A percentile compares a stretch with the other conserved stretches of the same genome.
These are phyloP conservation scores for Penicillium paradoxum DNA, from an alignment of 495 filamentous ascomycete species.

Conservation along the genomic window DNA sequence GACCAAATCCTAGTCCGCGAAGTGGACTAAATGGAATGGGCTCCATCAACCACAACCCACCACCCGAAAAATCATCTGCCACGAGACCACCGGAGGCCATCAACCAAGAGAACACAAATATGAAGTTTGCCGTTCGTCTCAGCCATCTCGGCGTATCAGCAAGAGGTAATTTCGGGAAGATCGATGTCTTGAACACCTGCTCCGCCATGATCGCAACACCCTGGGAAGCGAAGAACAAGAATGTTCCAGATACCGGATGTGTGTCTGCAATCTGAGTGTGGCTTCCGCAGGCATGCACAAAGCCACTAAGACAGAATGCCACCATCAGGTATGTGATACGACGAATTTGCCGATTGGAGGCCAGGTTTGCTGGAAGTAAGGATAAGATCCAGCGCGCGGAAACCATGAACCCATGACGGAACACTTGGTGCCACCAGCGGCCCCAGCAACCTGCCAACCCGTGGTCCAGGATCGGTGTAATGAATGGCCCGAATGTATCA, in stretches of 20 bases:
- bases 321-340: constrained; percentile 33
- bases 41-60: constrained; percentile 62
- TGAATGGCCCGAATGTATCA: constrained; percentile 53
- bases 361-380: constrained; percentile 22
- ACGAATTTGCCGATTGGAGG: constrained; percentile 13
- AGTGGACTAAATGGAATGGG: constrained; percentile 62
- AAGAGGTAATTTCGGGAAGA: constrained; percentile 25
- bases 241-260: constrained; percentile 35
- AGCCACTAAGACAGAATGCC: constrained; percentile 55
- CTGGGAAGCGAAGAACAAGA: constrained; percentile 55
- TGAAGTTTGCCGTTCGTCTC: constrained; percentile 45
- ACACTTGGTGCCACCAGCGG: constrained; percentile 85
- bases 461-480: constrained; percentile 51
- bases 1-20: constrained; percentile 48
- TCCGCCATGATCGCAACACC: constrained; percentile 53
- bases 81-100: constrained; percentile 48
- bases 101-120: constrained; percentile 54
- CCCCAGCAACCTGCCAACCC: constrained; percentile 77
- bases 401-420: constrained; percentile 65
- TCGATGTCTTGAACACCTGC: constrained; percentile 19
- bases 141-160: constrained; percentile 30
- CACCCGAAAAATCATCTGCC: constrained; percentile 57
- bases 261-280: constrained; percentile 47
- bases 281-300: constrained; percentile 56
- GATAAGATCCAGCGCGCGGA: constrained; percentile 49